Base-by-base conservation (phyloP, 345 rosid genomes). In the Populus tremula region DNA sequence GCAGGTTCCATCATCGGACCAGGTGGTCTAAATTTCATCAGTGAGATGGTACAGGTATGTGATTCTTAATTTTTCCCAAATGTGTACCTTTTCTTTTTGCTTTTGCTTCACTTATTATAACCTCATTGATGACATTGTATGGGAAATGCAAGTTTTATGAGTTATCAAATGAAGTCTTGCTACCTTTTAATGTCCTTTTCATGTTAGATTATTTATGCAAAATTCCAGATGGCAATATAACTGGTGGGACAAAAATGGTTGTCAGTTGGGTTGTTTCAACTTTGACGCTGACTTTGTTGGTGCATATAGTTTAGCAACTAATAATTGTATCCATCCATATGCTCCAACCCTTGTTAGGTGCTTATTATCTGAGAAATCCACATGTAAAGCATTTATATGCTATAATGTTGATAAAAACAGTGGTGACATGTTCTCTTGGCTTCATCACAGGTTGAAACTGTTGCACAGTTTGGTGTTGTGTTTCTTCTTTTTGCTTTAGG, bases 401-500 rank as follows among this genome's bases (percentile, higher is more conserved):
- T 36, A 5, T 36, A 14, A 13, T 65, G 17, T 50, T 16, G 36
- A 36, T 20, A 61, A 69, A 75, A 61, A 70, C 82, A 50, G 29
- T 33, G 25, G 35, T 75, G 78, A 63, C 77, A 31, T 64, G n/a
- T 59, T 66, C 9, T 64, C 67, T 73, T 76, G 49, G 64, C 53
- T 67, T 73, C 47, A 62, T 75, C 11, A 35, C 84, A 92, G 99
- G 97, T 96, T 74, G 98, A 96, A 85, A 96, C 97, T 23, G 88
- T 94, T 36, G 99, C 98, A 9, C 99, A 96, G 77, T 96, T 96
- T 75, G 99, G 99, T 78, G 99, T 96, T 73, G 94, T 96, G 77
- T 96, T 96, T 87, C 98, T 96, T 82, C 99, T 96, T 77, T 96
- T 96, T 78, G 98, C 99, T 84, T 86, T 96, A 77, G 99, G 99